These are phyloP conservation scores for Salpingoeca rosetta DNA, from an alignment of 78 protist species.

Conservation along the genomic window DNA sequence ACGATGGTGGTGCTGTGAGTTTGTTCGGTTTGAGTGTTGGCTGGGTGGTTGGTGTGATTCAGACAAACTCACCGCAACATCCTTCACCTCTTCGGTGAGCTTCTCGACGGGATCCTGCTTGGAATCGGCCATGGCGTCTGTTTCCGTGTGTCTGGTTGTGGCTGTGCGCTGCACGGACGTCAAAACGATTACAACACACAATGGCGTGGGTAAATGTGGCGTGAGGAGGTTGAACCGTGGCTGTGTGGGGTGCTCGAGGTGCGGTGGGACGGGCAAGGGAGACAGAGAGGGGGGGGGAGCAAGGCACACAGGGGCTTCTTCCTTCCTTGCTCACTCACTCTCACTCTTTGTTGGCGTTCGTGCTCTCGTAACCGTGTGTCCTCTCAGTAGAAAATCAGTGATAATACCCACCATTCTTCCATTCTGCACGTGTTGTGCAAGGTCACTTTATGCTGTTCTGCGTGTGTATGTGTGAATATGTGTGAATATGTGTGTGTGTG, in stretches of 20 bases:
- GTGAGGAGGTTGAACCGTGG: too few species aligned
- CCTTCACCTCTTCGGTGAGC: slow-evolving; percentile 3
- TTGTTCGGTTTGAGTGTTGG: too few species aligned
- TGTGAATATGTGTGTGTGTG: too few species aligned
- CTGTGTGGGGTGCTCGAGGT: too few species aligned
- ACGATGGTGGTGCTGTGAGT: background rate
- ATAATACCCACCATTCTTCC: background rate
- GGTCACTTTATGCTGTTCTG: background rate
- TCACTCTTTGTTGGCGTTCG: background rate
- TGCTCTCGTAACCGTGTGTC: background rate
- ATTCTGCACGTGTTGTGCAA: background rate
- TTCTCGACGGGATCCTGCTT: slow-evolving; percentile 23
- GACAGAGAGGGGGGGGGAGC: too few species aligned
- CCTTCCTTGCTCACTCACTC: background rate
- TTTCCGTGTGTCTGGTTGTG: too few species aligned
- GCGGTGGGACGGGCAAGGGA: too few species aligned
- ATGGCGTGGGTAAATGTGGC: too few species aligned
- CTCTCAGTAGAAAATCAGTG: background rate
- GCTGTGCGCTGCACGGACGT: too few species aligned
- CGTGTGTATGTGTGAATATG: background rate
- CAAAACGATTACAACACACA: too few species aligned
- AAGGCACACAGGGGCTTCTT: background rate
- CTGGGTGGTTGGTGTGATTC: too few species aligned
- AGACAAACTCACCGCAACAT: background rate
- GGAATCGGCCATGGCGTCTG: too few species aligned